phyloP scores from a whole-genome alignment of 2,329 filamentous ascomycete genomes.

The Trichoderma afroharzianum region DNA sequence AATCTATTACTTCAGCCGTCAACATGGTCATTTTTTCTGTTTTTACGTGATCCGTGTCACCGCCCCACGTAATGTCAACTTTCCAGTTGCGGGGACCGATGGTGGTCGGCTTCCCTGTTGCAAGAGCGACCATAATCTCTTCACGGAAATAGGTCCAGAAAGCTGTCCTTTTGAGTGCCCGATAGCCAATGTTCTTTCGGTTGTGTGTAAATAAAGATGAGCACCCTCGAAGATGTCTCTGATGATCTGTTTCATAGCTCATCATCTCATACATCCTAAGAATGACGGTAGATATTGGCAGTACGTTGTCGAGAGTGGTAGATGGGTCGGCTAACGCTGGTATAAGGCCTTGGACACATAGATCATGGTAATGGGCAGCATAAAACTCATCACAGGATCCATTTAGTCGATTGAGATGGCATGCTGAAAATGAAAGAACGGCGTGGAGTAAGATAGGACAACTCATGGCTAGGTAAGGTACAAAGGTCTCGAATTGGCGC shows the following conservation, averaged over 20 bases:
- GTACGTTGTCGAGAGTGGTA: not conserved
- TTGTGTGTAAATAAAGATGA: not conserved
- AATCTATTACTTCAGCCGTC: not conserved
- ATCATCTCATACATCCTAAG: constrained; percentile 4
- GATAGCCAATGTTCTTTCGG: not conserved
- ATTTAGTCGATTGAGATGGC: not conserved
- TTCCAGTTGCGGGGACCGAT: not conserved
- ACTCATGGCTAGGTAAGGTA: not conserved
- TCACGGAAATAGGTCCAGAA: not conserved
- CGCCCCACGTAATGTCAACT: constrained; percentile 3
- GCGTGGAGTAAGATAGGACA: not conserved
- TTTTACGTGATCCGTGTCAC: not conserved
- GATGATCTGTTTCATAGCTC: not conserved
- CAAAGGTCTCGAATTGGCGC: not conserved
- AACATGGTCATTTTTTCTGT: not conserved
- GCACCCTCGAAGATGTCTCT: not conserved
- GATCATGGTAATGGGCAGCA: not conserved
- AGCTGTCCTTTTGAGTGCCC: not conserved
- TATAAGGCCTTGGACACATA: not conserved
- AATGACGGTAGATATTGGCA: not conserved
- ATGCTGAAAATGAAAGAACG: not conserved
- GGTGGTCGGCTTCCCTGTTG: not conserved
- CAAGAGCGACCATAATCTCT: not conserved
- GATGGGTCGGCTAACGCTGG: not conserved
- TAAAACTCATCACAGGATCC: not conserved